These are phyloP conservation scores for Yarrowia sp. DNA, from an alignment of 805 yeast genomes.

Conservation along the genomic window DNA sequence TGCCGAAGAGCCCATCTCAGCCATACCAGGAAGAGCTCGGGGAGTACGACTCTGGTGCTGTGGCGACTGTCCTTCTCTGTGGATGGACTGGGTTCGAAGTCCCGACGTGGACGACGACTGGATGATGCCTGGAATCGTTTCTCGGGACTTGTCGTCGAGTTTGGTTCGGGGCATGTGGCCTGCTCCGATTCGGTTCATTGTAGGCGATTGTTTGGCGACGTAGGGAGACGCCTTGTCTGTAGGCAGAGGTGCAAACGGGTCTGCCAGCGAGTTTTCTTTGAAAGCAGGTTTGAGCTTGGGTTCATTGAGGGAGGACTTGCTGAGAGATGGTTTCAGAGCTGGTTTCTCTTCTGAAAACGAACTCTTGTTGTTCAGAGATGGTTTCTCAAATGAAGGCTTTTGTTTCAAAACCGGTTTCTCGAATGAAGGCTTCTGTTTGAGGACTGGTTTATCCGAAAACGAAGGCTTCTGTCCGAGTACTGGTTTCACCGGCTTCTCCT, in stretches of 20 bases:
- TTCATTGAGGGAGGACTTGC: neutral
- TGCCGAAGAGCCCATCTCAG: neutral
- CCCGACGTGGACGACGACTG: slow-evolving; percentile 1
- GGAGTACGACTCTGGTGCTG: slow-evolving; percentile 10
- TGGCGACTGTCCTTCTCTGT: slow-evolving; percentile 17
- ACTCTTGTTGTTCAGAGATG: neutral
- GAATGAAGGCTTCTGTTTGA: neutral
- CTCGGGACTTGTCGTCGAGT: neutral
- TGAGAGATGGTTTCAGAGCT: too few relatives aligned
- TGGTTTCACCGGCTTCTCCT: neutral
- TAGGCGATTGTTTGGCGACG: neutral
- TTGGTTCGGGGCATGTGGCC: slow-evolving; percentile 11
- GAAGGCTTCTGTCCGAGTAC: neutral
- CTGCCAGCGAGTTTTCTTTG: too few relatives aligned
- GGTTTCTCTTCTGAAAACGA: too few relatives aligned
- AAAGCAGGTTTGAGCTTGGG: too few relatives aligned
- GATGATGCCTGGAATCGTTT: slow-evolving; percentile 2
- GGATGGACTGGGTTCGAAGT: slow-evolving; percentile 13
- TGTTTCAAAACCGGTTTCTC: neutral
- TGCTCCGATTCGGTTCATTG: slow-evolving; percentile 14
- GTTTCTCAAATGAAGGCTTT: neutral
- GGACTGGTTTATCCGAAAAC: neutral
- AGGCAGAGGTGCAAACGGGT: slow-evolving; percentile 13
- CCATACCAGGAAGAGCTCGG: slow-evolving; percentile 20
- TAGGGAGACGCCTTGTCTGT: slow-evolving; percentile 10